Conservation (phyloP, 768 basidiomycete genomes). For the Mycena rosella region DNA sequence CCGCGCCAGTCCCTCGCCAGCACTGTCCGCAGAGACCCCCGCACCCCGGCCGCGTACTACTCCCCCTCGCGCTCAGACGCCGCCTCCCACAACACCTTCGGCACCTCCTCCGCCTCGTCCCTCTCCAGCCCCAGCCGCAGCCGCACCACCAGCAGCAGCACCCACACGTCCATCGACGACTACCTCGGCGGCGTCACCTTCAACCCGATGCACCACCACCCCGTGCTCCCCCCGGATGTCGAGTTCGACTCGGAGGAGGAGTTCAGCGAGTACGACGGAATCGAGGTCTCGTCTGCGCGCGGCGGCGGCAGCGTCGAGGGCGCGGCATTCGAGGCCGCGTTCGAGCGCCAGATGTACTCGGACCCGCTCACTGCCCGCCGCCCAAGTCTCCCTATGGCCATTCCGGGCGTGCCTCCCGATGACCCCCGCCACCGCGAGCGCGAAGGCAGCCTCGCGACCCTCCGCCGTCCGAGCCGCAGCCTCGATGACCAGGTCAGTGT, state of each 20-base stretch:
- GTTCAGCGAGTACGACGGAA: constrained; percentile 30
- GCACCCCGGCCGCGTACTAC: constrained; percentile 33
- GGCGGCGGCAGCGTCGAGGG: constrained; percentile 36
- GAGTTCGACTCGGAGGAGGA: constrained; percentile 39
- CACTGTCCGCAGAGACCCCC: constrained; percentile 39
- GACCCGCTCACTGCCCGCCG: constrained; percentile 49
- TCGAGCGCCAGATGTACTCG: constrained; percentile 39
- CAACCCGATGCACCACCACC: constrained; percentile 35
- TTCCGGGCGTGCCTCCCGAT: constrained; percentile 55
- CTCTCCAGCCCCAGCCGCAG: constrained; percentile 56
- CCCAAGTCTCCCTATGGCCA: constrained; percentile 73
- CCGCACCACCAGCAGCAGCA: constrained; percentile 47
- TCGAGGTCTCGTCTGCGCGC: constrained; percentile 32
- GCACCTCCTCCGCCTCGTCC: constrained; percentile 56
- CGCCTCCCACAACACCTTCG: constrained; percentile 65
- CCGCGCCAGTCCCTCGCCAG: constrained; percentile 63
- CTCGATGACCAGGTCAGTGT: constrained; percentile 61
- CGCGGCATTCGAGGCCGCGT: constrained; percentile 42
- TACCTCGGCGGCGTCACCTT: constrained; percentile 39
- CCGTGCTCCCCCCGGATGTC: constrained; percentile 10
- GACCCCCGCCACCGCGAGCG: constrained; percentile 40
- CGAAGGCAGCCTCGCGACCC: constrained; percentile 69
- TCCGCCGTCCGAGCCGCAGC: constrained; percentile 73
- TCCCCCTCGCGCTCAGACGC: constrained; percentile 50
- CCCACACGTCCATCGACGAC: constrained; percentile 44